These are phyloP conservation scores for Aegilops bicornis DNA, from an alignment of 176 grass and related monocot species.

Conservation along the genomic window DNA sequence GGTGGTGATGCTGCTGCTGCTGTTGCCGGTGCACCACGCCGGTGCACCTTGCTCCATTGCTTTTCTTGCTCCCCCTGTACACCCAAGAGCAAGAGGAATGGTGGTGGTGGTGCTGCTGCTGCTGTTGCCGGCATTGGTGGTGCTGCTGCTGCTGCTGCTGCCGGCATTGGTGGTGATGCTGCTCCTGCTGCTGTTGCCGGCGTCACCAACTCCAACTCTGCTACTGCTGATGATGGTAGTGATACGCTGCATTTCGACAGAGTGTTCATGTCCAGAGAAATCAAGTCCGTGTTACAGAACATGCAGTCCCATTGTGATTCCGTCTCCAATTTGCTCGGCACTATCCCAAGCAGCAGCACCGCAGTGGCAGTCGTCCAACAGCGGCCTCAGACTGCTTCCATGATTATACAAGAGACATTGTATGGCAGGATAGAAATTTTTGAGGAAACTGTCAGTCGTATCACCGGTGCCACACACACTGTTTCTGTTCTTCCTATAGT, in stretches of 20 bases:
- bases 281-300: no score
- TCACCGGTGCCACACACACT: background rate
- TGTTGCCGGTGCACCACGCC: no score
- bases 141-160: background rate
- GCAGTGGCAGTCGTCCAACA: accelerated
- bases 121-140: no score
- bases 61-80: no score
- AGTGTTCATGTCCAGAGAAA: no score
- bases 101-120: no score
- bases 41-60: no score
- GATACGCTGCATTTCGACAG: background rate
- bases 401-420: background rate
- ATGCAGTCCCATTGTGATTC: background rate
- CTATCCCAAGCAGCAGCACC: background rate
- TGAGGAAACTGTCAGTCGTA: background rate
- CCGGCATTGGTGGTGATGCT: no score
- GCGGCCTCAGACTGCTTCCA: background rate
- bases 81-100: no score
- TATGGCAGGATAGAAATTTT: background rate
- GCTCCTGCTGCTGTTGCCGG: background rate
- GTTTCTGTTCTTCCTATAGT: conserved; percentile 1
- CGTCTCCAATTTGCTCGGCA: background rate
- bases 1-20: background rate
- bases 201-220: background rate
- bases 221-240: background rate